These are phyloP conservation scores for Pichia sp. DNA, from an alignment of 1,139 yeast genomes.

Conservation along the genomic window DNA sequence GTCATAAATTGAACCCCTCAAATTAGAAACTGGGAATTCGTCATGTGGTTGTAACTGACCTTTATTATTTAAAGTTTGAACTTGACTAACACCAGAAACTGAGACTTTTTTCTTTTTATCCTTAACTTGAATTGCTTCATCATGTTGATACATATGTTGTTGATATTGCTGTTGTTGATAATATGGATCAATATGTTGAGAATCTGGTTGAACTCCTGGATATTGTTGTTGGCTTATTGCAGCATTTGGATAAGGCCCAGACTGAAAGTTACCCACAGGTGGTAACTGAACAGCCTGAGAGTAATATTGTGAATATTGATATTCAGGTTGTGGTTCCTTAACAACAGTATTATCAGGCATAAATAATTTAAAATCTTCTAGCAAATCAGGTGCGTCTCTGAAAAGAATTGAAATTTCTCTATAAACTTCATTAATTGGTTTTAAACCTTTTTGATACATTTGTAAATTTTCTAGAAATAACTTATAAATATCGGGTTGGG, in stretches of 20 bases:
- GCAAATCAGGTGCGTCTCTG: constrained; percentile 87
- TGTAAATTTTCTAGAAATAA: constrained; percentile 90
- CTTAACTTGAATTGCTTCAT: neutral
- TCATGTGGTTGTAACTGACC: constrained; percentile 29
- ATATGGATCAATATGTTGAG: constrained; percentile 25
- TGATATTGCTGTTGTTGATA: constrained; percentile 15
- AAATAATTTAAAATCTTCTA: constrained; percentile 92
- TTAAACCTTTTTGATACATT: constrained; percentile 92
- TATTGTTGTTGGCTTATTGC: constrained; percentile 15
- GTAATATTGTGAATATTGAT: constrained; percentile 17
- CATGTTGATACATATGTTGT: constrained; percentile 8
- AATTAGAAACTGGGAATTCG: constrained; percentile 49
- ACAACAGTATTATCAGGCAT: constrained; percentile 75
- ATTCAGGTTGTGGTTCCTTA: constrained; percentile 25
- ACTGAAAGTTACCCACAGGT: constrained; percentile 93
- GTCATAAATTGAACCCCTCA: constrained; percentile 32
- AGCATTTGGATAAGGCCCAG: constrained; percentile 48
- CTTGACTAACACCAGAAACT: constrained; percentile 10
- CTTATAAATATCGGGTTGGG: constrained; percentile 93
- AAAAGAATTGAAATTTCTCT: constrained; percentile 86
- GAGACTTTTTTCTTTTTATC: constrained; percentile 12
- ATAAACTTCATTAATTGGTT: constrained; percentile 91
- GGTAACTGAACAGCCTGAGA: constrained; percentile 54
- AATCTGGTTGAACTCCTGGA: constrained; percentile 6
- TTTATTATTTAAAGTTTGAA: constrained; percentile 16